Percentiles rank a stretch among this genome's conserved stretches.
Evolutionary conservation across 257 asterid species (phyloP).

Genomic region (Coffea canephora): DNA sequence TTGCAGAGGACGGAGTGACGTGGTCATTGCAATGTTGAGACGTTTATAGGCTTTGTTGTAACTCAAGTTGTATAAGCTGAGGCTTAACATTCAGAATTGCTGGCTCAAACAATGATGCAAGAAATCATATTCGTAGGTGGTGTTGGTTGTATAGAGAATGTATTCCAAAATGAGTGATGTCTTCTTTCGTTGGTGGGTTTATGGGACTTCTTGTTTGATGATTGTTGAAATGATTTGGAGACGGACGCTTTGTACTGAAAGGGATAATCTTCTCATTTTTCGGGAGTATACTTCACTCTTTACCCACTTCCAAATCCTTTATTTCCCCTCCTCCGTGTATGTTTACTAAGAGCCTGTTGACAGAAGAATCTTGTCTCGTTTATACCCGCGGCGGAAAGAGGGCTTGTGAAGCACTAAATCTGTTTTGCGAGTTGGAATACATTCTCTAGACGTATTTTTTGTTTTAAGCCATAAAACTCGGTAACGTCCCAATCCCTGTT

Average conservation of each 20-base stretch:
- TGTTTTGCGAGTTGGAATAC: no score
- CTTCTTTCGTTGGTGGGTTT: conserved; percentile 8
- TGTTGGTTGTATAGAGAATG: conserved; percentile 27
- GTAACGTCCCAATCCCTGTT: no score
- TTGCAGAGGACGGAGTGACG: background rate
- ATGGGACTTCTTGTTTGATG: conserved; percentile 7
- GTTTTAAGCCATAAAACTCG: no score
- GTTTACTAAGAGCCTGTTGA: no score
- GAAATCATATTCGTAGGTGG: conserved; percentile 2
- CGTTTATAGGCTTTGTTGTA: conserved; percentile 10
- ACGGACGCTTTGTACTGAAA: conserved; percentile 11
- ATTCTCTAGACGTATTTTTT: no score
- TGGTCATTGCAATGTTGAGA: no score
- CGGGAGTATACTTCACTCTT: background rate
- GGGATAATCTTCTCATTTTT: background rate
- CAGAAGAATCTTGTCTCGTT: no score
- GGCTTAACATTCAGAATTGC: background rate
- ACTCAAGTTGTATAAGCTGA: conserved; percentile 8
- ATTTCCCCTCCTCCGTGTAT: no score
- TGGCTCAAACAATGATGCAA: background rate
- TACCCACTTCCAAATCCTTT: no score
- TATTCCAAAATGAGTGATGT: background rate
- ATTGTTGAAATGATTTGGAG: conserved; percentile 7
- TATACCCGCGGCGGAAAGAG: no score
- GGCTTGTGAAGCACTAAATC: no score